A percentile compares a stretch with the other conserved stretches of the same genome.
Conservation (phyloP, 169 alveolate genomes). For the Plasmodium malariae region DNA sequence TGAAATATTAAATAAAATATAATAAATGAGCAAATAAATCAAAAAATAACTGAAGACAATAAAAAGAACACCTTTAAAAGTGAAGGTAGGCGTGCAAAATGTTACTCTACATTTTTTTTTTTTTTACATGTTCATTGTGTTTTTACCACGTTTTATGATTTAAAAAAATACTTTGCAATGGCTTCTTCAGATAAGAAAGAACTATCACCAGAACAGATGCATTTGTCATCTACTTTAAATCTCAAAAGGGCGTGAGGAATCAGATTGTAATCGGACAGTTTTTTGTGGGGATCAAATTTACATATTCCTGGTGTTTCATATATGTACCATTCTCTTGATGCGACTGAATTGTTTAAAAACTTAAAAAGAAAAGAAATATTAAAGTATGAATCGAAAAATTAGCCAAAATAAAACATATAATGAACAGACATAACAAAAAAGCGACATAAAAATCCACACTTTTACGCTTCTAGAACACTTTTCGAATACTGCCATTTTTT, state of each 20-base stretch:
- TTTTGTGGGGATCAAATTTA: constrained; percentile 65
- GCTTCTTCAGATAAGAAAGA: constrained; percentile 47
- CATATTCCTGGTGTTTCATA: constrained; percentile 75
- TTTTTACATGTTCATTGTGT: neutral
- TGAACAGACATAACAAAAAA: neutral
- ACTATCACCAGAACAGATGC: neutral
- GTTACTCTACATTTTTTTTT: neutral
- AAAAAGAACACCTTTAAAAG: neutral
- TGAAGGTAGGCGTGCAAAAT: neutral
- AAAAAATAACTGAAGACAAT: too few relatives aligned
- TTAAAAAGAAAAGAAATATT: neutral
- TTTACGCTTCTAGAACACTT: too few relatives aligned
- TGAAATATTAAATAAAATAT: neutral
- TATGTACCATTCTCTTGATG: constrained; percentile 37
- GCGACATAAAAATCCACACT: too few relatives aligned
- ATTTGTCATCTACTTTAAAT: constrained; percentile 37
- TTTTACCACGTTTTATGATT: constrained; percentile 10
- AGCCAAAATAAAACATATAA: neutral
- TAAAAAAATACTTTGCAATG: constrained; percentile 38
- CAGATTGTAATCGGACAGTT: constrained; percentile 41
- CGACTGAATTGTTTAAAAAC: constrained; percentile 36
- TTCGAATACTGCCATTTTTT: too few relatives aligned
- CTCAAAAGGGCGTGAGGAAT: constrained; percentile 45
- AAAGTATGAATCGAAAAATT: neutral
- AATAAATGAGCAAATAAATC: constrained; percentile 1